Base-by-base conservation (phyloP, 768 basidiomycete genomes). In the Pleurotus giganteus region DNA sequence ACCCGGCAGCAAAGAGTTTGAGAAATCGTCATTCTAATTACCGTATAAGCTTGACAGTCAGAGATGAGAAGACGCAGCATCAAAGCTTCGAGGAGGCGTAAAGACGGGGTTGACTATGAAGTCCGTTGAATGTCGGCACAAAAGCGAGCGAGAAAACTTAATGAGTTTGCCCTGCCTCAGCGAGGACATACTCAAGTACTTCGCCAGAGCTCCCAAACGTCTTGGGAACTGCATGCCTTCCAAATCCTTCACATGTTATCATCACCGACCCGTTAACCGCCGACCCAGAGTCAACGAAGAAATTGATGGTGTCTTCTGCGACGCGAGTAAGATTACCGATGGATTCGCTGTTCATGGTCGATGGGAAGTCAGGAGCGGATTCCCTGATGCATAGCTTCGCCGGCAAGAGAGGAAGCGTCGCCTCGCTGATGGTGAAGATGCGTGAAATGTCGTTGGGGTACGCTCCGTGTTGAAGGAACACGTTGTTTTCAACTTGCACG, bases 391-490 rank as follows among this genome's bases (percentile, higher is more conserved):
- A 60, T 8, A 61, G 28, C 28, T 55, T 51, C 2, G 59, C 59
- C 4, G 59, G 61, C 21, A 54, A 28, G 23, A 55, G 36, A 13
- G 59, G 32, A 39, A 44, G 54, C 4, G 57, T 60, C 4, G 59
- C 31, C 24, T 62, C 61, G 37, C 49, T 54, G 42, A 56, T 56
- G 9, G 56, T 54, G 34, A 60, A 60, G 13, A 62, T 60, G 3
- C 56, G 43, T 12, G 47, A 58, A 3, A 52, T 57, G 21, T 60
- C 61, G 28, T 47, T 55, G 3, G 59, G 47, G 36, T 37, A 54
- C 2, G 50, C 11, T 15, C 59, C 59, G 31, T 55, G 34, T 43
- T 62, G 57, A 8, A 58, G 26, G 55, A 62, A 62, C n/a, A 62
- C 55, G 28, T 62, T 60, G 29, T 58, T 47, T 12, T 58, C 51